These are phyloP conservation scores for Sphenostylis stenocarpa DNA, from an alignment of 306 rosid species.

Conservation along the genomic window DNA sequence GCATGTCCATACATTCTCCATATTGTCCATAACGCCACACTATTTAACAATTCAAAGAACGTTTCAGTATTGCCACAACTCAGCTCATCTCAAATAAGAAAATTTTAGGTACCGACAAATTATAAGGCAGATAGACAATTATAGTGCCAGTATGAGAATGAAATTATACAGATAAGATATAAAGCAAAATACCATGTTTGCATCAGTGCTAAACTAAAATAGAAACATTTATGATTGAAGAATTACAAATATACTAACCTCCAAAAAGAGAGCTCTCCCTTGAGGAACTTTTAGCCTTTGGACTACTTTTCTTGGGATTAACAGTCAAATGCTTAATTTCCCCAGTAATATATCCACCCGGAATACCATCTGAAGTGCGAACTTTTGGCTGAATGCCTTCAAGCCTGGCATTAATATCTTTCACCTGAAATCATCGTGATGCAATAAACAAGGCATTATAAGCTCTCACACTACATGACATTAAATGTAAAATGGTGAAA, in stretches of 20 bases:
- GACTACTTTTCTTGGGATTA: conserved; percentile 86
- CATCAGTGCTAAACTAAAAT: conserved; percentile 4
- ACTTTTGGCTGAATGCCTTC: conserved; percentile 93
- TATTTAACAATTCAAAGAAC: neutral
- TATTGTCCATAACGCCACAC: neutral
- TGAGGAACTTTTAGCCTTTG: conserved; percentile 84
- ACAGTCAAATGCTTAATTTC: conserved; percentile 58
- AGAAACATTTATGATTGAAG: neutral
- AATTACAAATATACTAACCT: conserved; percentile 61
- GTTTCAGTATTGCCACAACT: neutral
- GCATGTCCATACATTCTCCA: conserved; percentile 13
- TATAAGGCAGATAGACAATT: neutral
- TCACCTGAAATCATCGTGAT: conserved; percentile 64
- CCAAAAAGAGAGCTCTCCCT: conserved; percentile 86
- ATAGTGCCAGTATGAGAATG: conserved; percentile 2
- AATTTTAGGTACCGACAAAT: neutral
- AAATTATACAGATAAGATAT: conserved; percentile 9
- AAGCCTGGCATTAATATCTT: conserved; percentile 95
- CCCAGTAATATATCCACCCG: conserved; percentile 60
- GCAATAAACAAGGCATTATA: conserved; percentile 1
- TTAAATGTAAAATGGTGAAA: conserved; percentile 23
- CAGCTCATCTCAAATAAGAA: conserved; percentile 29
- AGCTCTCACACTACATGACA: conserved; percentile 2
- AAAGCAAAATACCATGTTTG: neutral
- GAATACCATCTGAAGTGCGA: conserved; percentile 70